Evolutionary conservation across 2,329 filamentous ascomycete species (phyloP).

Genomic region (Exophiala calicioides): DNA sequence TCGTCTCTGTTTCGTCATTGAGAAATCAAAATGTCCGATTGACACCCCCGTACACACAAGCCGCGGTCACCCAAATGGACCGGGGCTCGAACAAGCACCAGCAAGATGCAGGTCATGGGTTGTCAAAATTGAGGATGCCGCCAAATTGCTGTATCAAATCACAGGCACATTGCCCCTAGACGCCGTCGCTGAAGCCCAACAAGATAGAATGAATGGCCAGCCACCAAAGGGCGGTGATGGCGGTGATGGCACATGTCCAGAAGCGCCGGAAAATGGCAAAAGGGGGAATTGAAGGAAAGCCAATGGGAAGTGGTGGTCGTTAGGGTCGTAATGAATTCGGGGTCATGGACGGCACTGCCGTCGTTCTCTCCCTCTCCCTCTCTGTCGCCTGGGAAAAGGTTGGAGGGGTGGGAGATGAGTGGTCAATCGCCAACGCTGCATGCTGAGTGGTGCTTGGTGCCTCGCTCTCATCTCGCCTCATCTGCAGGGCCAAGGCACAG

Average conservation of each 20-base stretch:
- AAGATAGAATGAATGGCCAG: slow-evolving; percentile 7
- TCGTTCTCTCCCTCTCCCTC: no score
- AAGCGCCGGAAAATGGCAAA: background rate
- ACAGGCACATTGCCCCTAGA: slow-evolving; percentile 6
- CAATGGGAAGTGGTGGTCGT: background rate
- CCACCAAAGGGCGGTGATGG: slow-evolving; percentile 13
- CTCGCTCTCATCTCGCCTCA: slow-evolving; percentile 15
- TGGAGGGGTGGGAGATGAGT: slow-evolving; percentile 2
- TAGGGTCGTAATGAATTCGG: background rate
- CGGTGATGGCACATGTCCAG: no score
- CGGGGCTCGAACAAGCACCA: no score
- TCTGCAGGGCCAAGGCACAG: slow-evolving; percentile 24
- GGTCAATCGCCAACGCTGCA: slow-evolving; percentile 3
- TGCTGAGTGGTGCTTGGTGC: background rate
- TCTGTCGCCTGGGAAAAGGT: no score
- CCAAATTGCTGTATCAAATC: background rate
- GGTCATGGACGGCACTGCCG: background rate
- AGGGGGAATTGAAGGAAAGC: background rate
- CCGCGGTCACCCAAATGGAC: no score
- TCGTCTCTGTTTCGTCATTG: background rate
- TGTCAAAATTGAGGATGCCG: slow-evolving; percentile 3
- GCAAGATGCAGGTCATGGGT: no score
- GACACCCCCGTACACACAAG: background rate
- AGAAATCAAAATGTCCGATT: background rate
- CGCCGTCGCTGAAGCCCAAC: slow-evolving; percentile 24